Conservation (phyloP, 352 stramenopile species). For the Blastocystis sp. region DNA sequence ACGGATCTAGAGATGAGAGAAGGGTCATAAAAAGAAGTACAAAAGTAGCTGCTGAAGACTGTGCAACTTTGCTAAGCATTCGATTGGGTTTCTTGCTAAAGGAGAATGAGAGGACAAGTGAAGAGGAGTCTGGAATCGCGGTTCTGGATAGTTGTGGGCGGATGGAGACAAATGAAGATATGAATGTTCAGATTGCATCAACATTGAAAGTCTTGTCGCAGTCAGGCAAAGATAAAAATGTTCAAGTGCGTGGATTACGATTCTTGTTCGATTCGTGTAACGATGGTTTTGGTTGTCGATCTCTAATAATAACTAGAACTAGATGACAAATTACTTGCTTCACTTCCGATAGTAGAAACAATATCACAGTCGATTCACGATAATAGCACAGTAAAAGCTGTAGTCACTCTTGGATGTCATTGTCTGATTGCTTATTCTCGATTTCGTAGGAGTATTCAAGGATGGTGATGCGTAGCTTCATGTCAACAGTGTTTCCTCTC, state of each 20-base stretch:
- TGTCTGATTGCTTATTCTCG: slow-evolving; percentile 27
- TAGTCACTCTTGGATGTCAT: slow-evolving; percentile 23
- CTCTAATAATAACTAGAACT: neutral
- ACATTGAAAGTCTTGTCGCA: slow-evolving; percentile 6
- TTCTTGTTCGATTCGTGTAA: neutral
- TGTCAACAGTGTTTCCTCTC: neutral
- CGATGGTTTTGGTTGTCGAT: neutral
- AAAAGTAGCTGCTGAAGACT: slow-evolving; percentile 7
- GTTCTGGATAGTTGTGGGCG: neutral
- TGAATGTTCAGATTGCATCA: slow-evolving; percentile 54
- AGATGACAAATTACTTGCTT: neutral
- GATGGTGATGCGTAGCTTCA: neutral
- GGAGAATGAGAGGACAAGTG: neutral
- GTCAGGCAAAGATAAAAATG: slow-evolving; percentile 6
- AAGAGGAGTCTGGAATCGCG: neutral
- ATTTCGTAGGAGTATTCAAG: neutral
- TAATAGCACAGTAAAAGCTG: slow-evolving; percentile 32
- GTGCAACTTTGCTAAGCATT: slow-evolving; percentile 45
- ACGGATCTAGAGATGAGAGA: slow-evolving; percentile 15
- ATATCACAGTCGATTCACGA: slow-evolving; percentile 6
- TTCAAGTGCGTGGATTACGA: slow-evolving; percentile 15
- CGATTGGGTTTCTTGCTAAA: neutral
- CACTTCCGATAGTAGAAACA: slow-evolving; percentile 11
- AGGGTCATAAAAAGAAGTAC: neutral
- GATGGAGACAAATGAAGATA: neutral